A percentile compares a stretch with the other conserved stretches of the same genome.
These are phyloP conservation scores for Mycosarcoma mackinlayi DNA, from an alignment of 1,284 basidiomycete species.

Conservation along the genomic window DNA sequence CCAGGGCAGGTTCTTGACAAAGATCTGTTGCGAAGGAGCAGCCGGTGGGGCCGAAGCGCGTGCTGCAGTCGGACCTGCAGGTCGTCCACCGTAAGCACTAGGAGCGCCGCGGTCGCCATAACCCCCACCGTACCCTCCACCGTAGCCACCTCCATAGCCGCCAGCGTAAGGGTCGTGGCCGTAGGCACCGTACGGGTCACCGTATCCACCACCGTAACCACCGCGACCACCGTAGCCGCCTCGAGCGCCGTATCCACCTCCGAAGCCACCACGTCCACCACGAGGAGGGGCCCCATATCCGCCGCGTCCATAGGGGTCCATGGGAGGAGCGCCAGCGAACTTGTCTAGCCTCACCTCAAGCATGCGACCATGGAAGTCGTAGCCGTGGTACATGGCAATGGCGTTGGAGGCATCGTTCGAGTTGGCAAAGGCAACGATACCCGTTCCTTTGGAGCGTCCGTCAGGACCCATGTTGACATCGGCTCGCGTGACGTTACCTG, in stretches of 20 bases:
- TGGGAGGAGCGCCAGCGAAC: conserved; percentile 75
- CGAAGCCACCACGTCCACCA: conserved; percentile 72
- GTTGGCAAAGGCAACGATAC: conserved; percentile 92
- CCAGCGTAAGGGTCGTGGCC: conserved; percentile 25
- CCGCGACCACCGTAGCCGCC: conserved; percentile 74
- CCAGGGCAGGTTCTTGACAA: conserved; percentile 97
- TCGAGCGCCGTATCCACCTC: conserved; percentile 73
- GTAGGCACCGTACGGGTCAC: conserved; percentile 28
- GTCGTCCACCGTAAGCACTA: conserved; percentile 17
- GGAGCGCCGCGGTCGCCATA: conserved; percentile 28
- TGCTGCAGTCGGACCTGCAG: conserved; percentile 14
- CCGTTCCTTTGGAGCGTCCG: conserved; percentile 84
- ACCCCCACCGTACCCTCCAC: conserved; percentile 26
- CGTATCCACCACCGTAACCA: conserved; percentile 68
- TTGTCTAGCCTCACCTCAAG: conserved; percentile 74
- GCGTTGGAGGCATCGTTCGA: conserved; percentile 89
- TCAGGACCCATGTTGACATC: conserved; percentile 92
- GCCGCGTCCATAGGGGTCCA: conserved; percentile 66
- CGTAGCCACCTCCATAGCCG: conserved; percentile 20
- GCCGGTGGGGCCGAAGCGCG: conserved; percentile 66
- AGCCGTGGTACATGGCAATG: conserved; percentile 69
- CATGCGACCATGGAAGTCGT: conserved; percentile 56
- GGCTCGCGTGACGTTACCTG: conserved; percentile 91
- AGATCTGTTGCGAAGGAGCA: conserved; percentile 93
- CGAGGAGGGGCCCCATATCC: conserved; percentile 73